Evolutionary conservation across 2,329 filamentous ascomycete species (phyloP), one percentile per base, ranked within the genome.

Genomic region (Penicillium vulpinum): DNA sequence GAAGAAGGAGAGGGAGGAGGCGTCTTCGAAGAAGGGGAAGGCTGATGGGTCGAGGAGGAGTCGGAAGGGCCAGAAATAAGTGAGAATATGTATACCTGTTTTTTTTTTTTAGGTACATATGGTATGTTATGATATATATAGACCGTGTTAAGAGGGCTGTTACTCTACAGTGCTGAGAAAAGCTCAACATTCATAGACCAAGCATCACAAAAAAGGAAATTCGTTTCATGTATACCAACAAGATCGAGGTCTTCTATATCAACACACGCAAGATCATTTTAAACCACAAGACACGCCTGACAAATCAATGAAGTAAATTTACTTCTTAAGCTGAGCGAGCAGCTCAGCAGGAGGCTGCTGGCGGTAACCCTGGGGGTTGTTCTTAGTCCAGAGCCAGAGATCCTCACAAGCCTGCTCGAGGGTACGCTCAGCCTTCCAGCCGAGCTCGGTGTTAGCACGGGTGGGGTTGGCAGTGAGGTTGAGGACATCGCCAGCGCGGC

Each of bases 331-430:
- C 63, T 70, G 62, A 54, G 88, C 88, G 49, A 97, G 72, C 68
- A 97, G 83, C 76, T 89, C 86, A 63, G 89, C 83, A 0, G 94
- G 93, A n/a, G 93, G 91, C 64, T 92, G 83, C 79, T 97, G 92
- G 64, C 90, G 85, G 80, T 97, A 97, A 22, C 94, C 94, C 78
- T 92, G 87, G 24, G 94, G 94, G 80, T 97, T 97, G 79, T 97
- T 97, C 79, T 89, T 83, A 16, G 95, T 96, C 94, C 94, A 99
- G 71, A 87, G 88, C 94, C 94, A 99, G 64, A 99, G 82, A 76
- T 99, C 92, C 66, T 88, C 86, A 75, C 94, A 99, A 26, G 93
- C 92, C 75, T 96, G 87, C 79, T 97, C 93, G 73, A 99, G 86
- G 21, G 90, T 92, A 57, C 89, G 82, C 79, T 95, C 85, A 1